Evolutionary conservation across 2,329 filamentous ascomycete species (phyloP).

Genomic region (Aschersonia sp.): DNA sequence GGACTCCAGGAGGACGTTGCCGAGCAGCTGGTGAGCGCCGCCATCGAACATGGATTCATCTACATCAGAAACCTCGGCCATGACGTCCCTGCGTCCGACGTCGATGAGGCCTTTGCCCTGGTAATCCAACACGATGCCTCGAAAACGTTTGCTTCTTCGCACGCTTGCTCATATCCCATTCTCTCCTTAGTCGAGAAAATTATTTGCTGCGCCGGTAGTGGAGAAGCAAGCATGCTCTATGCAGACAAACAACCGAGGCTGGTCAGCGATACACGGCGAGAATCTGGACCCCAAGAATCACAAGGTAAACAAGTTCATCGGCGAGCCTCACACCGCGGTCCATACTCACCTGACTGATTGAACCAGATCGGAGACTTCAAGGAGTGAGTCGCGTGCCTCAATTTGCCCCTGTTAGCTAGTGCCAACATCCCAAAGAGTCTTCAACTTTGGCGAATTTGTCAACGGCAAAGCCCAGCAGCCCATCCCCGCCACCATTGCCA

Average conservation of each 20-base stretch:
- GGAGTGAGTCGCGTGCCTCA: constrained; percentile 40
- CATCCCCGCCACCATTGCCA: constrained; percentile 48
- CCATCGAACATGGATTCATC: constrained; percentile 72
- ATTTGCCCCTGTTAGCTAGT: neutral
- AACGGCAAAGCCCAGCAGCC: constrained; percentile 59
- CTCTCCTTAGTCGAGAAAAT: constrained; percentile 39
- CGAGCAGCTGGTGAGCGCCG: constrained; percentile 62
- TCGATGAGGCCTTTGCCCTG: constrained; percentile 59
- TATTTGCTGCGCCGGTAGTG: constrained; percentile 54
- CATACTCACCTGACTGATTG: neutral
- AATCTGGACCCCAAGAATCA: constrained; percentile 75
- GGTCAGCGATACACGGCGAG: constrained; percentile 78
- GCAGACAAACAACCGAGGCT: constrained; percentile 69
- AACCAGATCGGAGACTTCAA: constrained; percentile 67
- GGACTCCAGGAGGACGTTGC: constrained; percentile 42
- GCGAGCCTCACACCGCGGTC: neutral
- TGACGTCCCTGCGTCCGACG: constrained; percentile 49
- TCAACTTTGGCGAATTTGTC: constrained; percentile 77
- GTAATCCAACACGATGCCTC: constrained; percentile 27
- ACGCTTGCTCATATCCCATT: neutral
- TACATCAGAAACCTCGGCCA: constrained; percentile 66
- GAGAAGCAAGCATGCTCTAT: constrained; percentile 68
- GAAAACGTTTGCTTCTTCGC: neutral
- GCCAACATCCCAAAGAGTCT: constrained; percentile 41
- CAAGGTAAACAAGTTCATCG: constrained; percentile 31